Evolutionary conservation across 2,329 filamentous ascomycete genomes (phyloP).

Genomic region (Sporothrix schenckii): DNA sequence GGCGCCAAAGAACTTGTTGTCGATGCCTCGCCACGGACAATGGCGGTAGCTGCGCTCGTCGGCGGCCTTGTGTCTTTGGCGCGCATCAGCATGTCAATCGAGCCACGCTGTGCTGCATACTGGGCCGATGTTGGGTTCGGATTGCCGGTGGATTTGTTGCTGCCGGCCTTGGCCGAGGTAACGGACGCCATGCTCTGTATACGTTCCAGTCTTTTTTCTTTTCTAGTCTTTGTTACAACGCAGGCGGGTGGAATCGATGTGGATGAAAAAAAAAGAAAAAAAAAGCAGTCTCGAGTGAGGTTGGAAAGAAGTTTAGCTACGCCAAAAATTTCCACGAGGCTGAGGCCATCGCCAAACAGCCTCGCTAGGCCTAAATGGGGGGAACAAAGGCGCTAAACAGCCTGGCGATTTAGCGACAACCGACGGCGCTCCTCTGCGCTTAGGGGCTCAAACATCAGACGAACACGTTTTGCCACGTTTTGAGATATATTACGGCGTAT

Average conservation of each 20-base stretch:
- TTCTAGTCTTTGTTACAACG: neutral
- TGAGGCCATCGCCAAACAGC: neutral
- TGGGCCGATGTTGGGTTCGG: slow-evolving; percentile 29
- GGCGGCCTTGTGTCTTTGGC: slow-evolving; percentile 16
- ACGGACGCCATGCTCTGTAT: slow-evolving; percentile 22
- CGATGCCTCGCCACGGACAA: slow-evolving; percentile 2
- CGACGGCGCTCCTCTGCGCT: neutral
- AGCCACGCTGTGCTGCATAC: slow-evolving; percentile 31
- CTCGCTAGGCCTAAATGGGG: slow-evolving; percentile 3
- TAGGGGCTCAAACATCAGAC: neutral
- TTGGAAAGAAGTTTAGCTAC: neutral
- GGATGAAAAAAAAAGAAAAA: neutral
- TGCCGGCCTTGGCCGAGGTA: slow-evolving; percentile 18
- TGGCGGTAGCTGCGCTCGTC: neutral
- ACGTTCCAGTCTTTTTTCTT: neutral
- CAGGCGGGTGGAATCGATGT: neutral
- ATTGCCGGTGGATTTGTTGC: slow-evolving; percentile 23
- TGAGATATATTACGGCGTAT: neutral
- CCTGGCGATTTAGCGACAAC: neutral
- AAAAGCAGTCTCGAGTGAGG: neutral
- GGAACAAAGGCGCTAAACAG: neutral
- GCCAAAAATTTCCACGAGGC: slow-evolving; percentile 12
- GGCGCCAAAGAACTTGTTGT: neutral
- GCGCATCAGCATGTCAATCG: slow-evolving; percentile 30
- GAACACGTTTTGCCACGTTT: neutral